These are phyloP conservation scores for Cordyceps javanica DNA, from an alignment of 2,329 filamentous ascomycete genomes.

Conservation along the genomic window DNA sequence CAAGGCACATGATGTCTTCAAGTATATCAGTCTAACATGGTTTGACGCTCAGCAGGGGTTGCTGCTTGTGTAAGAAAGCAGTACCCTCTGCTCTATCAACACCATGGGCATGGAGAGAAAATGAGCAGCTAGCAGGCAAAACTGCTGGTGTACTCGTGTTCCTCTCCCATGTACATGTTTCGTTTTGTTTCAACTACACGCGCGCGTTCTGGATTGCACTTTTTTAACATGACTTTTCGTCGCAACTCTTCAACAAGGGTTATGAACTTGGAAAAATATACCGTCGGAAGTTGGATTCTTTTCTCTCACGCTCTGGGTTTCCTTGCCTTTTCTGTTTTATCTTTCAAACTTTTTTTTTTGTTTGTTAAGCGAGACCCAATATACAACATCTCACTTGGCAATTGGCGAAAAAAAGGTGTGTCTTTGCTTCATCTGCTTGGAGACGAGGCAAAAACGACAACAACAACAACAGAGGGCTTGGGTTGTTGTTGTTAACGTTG, in stretches of 20 bases:
- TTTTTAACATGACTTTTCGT: slow-evolving; percentile 5
- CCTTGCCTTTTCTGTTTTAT: slow-evolving; percentile 10
- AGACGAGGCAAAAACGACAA: not conserved
- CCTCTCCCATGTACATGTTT: not conserved
- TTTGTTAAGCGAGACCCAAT: slow-evolving; percentile 12
- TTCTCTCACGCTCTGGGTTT: not conserved
- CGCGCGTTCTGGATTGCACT: slow-evolving; percentile 6
- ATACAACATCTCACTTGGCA: slow-evolving; percentile 13
- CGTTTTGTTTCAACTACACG: not conserved
- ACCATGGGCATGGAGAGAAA: not conserved
- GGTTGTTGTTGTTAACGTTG: no score
- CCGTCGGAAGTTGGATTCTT: slow-evolving; percentile 2
- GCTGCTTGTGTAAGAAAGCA: slow-evolving; percentile 3
- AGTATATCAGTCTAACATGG: slow-evolving; percentile 3
- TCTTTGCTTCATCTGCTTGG: slow-evolving; percentile 1
- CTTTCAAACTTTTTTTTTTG: slow-evolving; percentile 11
- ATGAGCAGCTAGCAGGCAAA: not conserved
- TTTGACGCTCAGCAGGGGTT: not conserved
- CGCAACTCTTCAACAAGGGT: slow-evolving; percentile 13
- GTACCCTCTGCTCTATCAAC: not conserved
- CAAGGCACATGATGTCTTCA: not conserved
- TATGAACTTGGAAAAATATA: slow-evolving; percentile 6
- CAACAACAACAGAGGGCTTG: no score
- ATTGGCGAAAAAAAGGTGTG: slow-evolving; percentile 3
- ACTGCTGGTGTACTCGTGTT: not conserved